Percentiles rank a stretch among this genome's conserved stretches.
Conservation (phyloP, 1,284 basidiomycete genomes). For the Meira miltonrushii region DNA sequence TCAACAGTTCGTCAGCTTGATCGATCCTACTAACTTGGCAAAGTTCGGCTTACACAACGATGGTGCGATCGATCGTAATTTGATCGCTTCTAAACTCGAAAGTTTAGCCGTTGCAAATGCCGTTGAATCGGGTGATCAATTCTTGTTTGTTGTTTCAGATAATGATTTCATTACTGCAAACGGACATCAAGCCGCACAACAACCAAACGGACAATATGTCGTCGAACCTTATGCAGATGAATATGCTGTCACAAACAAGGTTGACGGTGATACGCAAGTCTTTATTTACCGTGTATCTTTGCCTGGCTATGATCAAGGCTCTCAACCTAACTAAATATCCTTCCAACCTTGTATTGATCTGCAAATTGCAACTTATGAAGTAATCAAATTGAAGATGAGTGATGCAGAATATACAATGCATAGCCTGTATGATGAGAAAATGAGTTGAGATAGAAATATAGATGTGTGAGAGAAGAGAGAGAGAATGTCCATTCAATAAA, state of each 20-base stretch:
- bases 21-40: conserved; percentile 54
- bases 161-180: conserved; percentile 65
- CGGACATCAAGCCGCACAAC: conserved; percentile 57
- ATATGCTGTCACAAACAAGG: conserved; percentile 22
- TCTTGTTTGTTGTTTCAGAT: conserved; percentile 63
- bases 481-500: no score
- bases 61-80: conserved; percentile 54
- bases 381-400: no score
- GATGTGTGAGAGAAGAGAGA: no score
- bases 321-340: background rate
- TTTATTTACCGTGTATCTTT: conserved; percentile 65
- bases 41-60: conserved; percentile 62
- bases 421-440: no score
- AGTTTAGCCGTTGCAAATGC: conserved; percentile 62
- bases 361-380: no score
- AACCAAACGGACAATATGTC: conserved; percentile 17
- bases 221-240: conserved; percentile 28
- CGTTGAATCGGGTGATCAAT: conserved; percentile 62
- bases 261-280: conserved; percentile 60
- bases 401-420: no score
- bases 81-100: conserved; percentile 68
- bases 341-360: no score
- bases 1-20: conserved; percentile 60
- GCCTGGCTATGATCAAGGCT: conserved; percentile 53
- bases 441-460: no score